Conservation (phyloP, 2,329 filamentous ascomycete genomes). For the Diaporthe citri region DNA sequence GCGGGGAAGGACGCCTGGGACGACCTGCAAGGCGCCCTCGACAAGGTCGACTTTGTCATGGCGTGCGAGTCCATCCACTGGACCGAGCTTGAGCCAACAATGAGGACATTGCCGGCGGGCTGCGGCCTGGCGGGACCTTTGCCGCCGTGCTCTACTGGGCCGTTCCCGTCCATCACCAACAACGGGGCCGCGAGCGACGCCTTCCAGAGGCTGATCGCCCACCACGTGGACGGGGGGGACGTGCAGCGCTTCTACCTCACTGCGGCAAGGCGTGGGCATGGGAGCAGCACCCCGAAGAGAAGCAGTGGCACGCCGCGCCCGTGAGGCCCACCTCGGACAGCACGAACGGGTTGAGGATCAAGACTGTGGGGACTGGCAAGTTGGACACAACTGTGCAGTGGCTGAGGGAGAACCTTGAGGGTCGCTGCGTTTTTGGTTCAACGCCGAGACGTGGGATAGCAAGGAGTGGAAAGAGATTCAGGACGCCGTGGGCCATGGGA, state of each 20-base stretch:
- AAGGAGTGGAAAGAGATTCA: not conserved
- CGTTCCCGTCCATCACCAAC: conserved; percentile 14
- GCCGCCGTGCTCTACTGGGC: conserved; percentile 16
- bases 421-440: not conserved
- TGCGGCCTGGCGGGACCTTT: conserved; percentile 26
- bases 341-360: not conserved
- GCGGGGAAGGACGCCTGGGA: not conserved
- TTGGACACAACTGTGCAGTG: not conserved
- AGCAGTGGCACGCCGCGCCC: not conserved
- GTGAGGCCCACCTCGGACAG: not conserved
- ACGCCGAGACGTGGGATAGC: not conserved
- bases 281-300: not conserved
- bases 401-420: not conserved
- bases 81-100: conserved; percentile 16
- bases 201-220: not conserved
- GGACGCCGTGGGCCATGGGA: not conserved
- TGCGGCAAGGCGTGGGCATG: not conserved
- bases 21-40: not conserved
- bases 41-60: conserved; percentile 15
- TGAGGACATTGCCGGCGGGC: not conserved
- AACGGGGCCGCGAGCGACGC: not conserved
- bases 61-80: conserved; percentile 32
- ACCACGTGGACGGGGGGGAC: not conserved
- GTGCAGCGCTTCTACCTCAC: not conserved
- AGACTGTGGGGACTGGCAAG: not conserved